Conservation (phyloP, 495 filamentous ascomycete species). For the Penicillium malachiteum region DNA sequence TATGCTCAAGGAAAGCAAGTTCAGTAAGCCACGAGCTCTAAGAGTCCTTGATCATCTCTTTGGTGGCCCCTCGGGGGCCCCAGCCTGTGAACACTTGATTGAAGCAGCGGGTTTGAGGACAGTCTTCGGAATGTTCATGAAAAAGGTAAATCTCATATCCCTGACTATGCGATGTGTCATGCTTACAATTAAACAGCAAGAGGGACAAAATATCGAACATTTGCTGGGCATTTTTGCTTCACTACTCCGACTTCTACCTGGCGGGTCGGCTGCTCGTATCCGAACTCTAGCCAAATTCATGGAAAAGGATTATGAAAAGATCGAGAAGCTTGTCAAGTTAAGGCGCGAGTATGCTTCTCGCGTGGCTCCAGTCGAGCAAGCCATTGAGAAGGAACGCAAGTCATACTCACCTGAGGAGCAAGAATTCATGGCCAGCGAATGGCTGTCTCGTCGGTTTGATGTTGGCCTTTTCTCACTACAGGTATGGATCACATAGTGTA, state of each 20-base stretch:
- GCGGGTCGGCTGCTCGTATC: slow-evolving; percentile 75
- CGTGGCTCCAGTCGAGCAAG: slow-evolving; percentile 62
- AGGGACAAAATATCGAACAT: slow-evolving; percentile 72
- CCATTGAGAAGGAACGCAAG: slow-evolving; percentile 59
- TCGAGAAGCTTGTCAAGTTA: slow-evolving; percentile 64
- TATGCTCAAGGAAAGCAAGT: slow-evolving; percentile 81
- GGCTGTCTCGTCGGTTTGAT: slow-evolving; percentile 81
- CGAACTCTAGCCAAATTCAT: slow-evolving; percentile 91
- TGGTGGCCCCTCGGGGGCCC: slow-evolving; percentile 50
- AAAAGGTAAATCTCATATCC: slow-evolving; percentile 52
- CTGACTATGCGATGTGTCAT: not conserved
- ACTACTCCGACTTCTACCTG: slow-evolving; percentile 75
- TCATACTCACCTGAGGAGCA: slow-evolving; percentile 52
- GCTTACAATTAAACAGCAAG: slow-evolving; percentile 48
- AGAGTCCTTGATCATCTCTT: slow-evolving; percentile 83
- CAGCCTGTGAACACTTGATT: slow-evolving; percentile 72
- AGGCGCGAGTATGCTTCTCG: slow-evolving; percentile 69
- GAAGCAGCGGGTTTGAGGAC: slow-evolving; percentile 84
- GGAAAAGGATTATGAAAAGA: slow-evolving; percentile 90
- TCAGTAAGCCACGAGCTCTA: slow-evolving; percentile 73
- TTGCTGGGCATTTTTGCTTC: slow-evolving; percentile 86
- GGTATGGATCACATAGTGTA: slow-evolving; percentile 24
- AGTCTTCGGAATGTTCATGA: slow-evolving; percentile 86
- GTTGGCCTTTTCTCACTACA: slow-evolving; percentile 84
- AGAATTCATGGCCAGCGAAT: slow-evolving; percentile 70